Evolutionary conservation across 345 rosid genomes (phyloP).

Genomic region (Eucalyptus pauciflora): DNA sequence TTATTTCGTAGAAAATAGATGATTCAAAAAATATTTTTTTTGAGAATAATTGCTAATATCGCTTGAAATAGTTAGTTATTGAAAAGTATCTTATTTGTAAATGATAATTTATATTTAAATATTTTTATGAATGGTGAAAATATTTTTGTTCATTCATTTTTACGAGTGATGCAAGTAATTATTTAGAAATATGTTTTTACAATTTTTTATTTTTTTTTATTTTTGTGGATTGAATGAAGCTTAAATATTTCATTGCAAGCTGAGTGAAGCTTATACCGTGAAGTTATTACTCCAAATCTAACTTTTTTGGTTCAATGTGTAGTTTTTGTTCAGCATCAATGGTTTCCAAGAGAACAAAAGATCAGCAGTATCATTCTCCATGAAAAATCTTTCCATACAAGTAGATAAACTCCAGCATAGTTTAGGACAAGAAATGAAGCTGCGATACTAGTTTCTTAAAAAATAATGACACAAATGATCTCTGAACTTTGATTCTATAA

Average conservation of each 20-base stretch:
- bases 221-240: neutral
- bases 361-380: neutral
- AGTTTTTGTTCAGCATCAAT: neutral
- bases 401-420: neutral
- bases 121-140: neutral
- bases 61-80: no score
- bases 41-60: rapidly evolving
- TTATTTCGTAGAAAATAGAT: neutral
- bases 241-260: neutral
- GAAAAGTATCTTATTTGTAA: no score
- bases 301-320: neutral
- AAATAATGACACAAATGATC: no score
- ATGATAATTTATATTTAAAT: neutral
- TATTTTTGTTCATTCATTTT: neutral
- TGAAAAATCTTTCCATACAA: neutral
- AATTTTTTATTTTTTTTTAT: neutral
- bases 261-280: neutral
- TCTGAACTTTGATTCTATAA: no score
- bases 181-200: no score
- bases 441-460: neutral
- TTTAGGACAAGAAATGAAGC: neutral
- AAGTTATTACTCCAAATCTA: neutral
- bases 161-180: rapidly evolving
- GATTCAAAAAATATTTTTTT: neutral
- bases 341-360: neutral